A percentile compares a stretch with the other conserved stretches of the same genome.
phyloP scores from a whole-genome alignment of 164 flowering plant species.

The Chloranthus sessilifolius region DNA sequence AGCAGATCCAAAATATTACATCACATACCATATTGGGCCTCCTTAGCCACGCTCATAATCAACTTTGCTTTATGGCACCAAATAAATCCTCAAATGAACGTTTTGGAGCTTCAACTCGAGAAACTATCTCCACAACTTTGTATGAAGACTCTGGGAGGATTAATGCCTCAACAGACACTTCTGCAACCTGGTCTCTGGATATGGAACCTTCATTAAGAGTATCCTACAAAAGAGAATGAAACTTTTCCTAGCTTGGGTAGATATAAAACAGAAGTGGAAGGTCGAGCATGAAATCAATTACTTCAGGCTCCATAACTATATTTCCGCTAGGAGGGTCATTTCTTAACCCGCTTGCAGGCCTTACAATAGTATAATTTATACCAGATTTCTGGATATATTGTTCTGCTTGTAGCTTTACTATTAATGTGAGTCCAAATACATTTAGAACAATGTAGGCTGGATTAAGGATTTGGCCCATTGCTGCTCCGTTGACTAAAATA shows the following conservation, averaged over 20 bases:
- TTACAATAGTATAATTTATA: conserved; percentile 84
- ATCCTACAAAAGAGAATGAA: conserved; percentile 51
- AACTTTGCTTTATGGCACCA: conserved; percentile 55
- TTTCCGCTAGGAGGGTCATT: conserved; percentile 89
- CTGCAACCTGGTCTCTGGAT: conserved; percentile 93
- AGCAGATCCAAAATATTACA: too few species aligned
- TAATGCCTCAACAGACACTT: conserved; percentile 90
- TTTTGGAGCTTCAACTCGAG: conserved; percentile 80
- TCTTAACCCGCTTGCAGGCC: conserved; percentile 95
- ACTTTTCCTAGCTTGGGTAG: too few species aligned
- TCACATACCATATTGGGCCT: too few species aligned
- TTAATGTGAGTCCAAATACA: conserved; percentile 75
- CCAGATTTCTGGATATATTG: conserved; percentile 77
- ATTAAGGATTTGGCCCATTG: conserved; percentile 91
- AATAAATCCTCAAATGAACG: conserved; percentile 71
- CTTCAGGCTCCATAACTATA: conserved; percentile 91
- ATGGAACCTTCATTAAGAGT: conserved; percentile 71
- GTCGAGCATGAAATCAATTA: conserved; percentile 19
- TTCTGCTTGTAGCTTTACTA: conserved; percentile 97
- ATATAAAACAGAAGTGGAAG: neutral
- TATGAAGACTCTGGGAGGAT: conserved; percentile 58
- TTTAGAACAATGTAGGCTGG: conserved; percentile 90
- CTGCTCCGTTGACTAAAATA: conserved; percentile 93
- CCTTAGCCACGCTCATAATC: too few species aligned
- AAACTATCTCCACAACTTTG: conserved; percentile 91